These are phyloP conservation scores for Phaeosphaeriaceae sp. DNA, from an alignment of 2,329 filamentous ascomycete species.

Conservation along the genomic window DNA sequence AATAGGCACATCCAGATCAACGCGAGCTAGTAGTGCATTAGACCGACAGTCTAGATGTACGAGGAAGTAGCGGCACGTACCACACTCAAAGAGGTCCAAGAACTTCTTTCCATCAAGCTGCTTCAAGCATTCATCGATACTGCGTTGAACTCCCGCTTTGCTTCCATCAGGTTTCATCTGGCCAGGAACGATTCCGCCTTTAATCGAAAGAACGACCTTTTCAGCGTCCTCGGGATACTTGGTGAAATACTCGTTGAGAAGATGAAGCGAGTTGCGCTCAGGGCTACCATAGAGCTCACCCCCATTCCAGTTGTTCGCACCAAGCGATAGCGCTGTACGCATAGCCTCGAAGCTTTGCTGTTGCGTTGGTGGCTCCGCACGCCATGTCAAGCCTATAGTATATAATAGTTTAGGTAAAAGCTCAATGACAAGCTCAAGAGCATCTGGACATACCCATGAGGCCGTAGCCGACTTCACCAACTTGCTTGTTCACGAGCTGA, in stretches of 20 bases:
- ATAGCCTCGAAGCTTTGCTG: slow-evolving; percentile 54
- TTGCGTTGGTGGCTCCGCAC: slow-evolving; percentile 43
- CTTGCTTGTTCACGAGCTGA: slow-evolving; percentile 44
- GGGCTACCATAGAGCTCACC: slow-evolving; percentile 58
- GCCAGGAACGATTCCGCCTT: slow-evolving; percentile 52
- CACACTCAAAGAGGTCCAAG: slow-evolving; percentile 57
- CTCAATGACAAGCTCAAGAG: background rate
- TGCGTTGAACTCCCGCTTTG: slow-evolving; percentile 50
- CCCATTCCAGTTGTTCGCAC: slow-evolving; percentile 59
- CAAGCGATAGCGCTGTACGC: slow-evolving; percentile 50
- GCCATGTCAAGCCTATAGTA: slow-evolving; percentile 54
- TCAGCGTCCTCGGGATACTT: slow-evolving; percentile 59
- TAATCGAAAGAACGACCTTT: slow-evolving; percentile 61
- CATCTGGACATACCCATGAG: slow-evolving; percentile 50
- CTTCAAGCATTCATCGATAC: slow-evolving; percentile 55
- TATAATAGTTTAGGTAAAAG: slow-evolving; percentile 11
- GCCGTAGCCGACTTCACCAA: slow-evolving; percentile 55
- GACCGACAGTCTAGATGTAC: background rate
- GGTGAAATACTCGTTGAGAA: slow-evolving; percentile 60
- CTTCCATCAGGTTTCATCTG: slow-evolving; percentile 50
- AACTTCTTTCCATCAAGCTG: slow-evolving; percentile 56
- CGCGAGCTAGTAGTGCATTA: slow-evolving; percentile 37
- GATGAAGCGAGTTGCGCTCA: slow-evolving; percentile 55
- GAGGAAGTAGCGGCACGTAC: background rate
- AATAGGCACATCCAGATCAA: slow-evolving; percentile 53